A percentile compares a stretch with the other conserved stretches of the same genome.
These are phyloP conservation scores for Colletotrichum sp. DNA, from an alignment of 2,329 filamentous ascomycete species.

Conservation along the genomic window DNA sequence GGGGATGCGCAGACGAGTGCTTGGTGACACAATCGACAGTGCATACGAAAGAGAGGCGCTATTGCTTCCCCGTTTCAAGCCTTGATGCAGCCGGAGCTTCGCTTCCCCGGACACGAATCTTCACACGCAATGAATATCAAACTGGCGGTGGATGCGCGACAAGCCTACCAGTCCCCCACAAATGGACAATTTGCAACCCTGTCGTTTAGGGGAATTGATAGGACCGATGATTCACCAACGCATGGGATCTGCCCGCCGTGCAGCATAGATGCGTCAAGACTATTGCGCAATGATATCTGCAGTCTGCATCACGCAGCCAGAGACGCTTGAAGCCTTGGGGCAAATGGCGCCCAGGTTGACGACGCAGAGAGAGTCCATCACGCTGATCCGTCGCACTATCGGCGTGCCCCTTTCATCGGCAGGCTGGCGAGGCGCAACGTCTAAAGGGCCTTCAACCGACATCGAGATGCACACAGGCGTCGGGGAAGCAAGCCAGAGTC, in stretches of 20 bases:
- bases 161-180: conserved; percentile 24
- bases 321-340: neutral
- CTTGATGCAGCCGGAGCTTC: neutral
- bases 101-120: neutral
- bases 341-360: neutral
- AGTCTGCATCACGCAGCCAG: neutral
- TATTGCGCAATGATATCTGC: neutral
- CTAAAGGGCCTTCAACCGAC: neutral
- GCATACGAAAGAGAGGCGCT: neutral
- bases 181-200: conserved; percentile 14
- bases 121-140: conserved; percentile 27
- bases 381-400: neutral
- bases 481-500: neutral
- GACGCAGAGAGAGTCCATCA: neutral
- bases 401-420: neutral
- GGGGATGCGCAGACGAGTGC: neutral
- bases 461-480: neutral
- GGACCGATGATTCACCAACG: conserved; percentile 19
- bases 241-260: conserved; percentile 9
- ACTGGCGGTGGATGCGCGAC: conserved; percentile 20
- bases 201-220: conserved; percentile 19
- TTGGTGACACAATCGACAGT: neutral
- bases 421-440: neutral
- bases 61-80: neutral
- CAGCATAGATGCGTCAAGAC: neutral